phyloP scores from a whole-genome alignment of 768 basidiomycete genomes.

The Pleurotus tuber-regium region DNA sequence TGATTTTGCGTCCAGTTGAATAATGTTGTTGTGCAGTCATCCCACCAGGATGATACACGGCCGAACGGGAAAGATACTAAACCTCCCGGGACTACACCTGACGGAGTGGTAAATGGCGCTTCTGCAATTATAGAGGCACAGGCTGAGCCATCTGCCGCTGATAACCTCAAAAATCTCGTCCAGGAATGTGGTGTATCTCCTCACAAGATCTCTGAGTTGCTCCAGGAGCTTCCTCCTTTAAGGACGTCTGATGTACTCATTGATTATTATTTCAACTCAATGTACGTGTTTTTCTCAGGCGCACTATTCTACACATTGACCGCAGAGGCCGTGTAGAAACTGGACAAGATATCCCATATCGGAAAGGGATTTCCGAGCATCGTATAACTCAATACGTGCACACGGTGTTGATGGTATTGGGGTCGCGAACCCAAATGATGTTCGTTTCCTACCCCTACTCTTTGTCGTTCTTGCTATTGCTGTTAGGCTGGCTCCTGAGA shows the following conservation, averaged over 20 bases:
- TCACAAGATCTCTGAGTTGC: slow-evolving; percentile 85
- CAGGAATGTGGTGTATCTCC: slow-evolving; percentile 92
- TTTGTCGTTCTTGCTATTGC: slow-evolving; percentile 92
- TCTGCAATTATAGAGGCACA: slow-evolving; percentile 16
- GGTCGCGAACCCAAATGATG: slow-evolving; percentile 67
- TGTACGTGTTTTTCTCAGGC: too few relatives aligned
- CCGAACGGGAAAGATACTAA: not conserved
- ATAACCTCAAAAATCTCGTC: slow-evolving; percentile 81
- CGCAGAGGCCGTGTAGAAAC: too few relatives aligned
- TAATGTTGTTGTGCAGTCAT: slow-evolving; percentile 37
- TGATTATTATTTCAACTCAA: slow-evolving; percentile 74
- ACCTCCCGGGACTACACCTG: not conserved
- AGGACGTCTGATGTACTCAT: slow-evolving; percentile 74
- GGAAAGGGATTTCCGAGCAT: slow-evolving; percentile 74
- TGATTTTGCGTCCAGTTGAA: slow-evolving; percentile 39
- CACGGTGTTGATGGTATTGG: slow-evolving; percentile 61
- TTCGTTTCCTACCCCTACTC: slow-evolving; percentile 86
- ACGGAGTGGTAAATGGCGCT: not conserved
- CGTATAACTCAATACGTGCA: slow-evolving; percentile 62
- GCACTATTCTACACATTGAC: too few relatives aligned
- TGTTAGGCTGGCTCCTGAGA: slow-evolving; percentile 81
- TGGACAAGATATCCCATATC: slow-evolving; percentile 93
- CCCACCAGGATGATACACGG: slow-evolving; percentile 18
- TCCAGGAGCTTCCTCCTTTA: slow-evolving; percentile 83
- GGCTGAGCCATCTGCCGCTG: slow-evolving; percentile 59